These are phyloP conservation scores for Aspergillus sp. DNA, from an alignment of 2,329 filamentous ascomycete species.

Conservation along the genomic window DNA sequence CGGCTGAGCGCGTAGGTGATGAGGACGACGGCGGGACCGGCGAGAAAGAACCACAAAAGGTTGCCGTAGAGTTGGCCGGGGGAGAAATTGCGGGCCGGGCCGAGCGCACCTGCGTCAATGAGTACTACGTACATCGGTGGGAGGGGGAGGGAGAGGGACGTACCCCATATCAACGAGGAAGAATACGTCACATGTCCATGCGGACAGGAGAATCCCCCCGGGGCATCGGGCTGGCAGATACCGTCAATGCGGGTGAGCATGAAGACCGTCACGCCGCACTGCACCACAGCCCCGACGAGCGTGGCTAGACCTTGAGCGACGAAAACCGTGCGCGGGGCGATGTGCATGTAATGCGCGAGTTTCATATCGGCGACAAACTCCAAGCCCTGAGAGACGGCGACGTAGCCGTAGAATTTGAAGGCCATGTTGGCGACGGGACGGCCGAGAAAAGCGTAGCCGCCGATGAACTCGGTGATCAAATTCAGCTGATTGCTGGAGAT, in stretches of 20 bases:
- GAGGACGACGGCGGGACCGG: conserved; percentile 62
- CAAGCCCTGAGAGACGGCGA: conserved; percentile 64
- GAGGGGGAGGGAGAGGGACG: background rate
- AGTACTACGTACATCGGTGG: background rate
- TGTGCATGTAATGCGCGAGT: conserved; percentile 52
- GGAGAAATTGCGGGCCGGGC: conserved; percentile 67
- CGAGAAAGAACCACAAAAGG: conserved; percentile 70
- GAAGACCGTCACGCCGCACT: conserved; percentile 51
- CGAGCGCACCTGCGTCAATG: conserved; percentile 52
- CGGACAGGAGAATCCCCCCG: conserved; percentile 61
- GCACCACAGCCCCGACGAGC: conserved; percentile 49
- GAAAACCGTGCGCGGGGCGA: conserved; percentile 52
- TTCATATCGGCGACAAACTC: conserved; percentile 65
- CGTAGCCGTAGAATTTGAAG: conserved; percentile 71
- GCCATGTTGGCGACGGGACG: conserved; percentile 54
- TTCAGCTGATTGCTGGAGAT: conserved; percentile 50
- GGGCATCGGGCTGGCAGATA: conserved; percentile 55
- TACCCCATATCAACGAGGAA: conserved; percentile 68
- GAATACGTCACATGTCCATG: conserved; percentile 63
- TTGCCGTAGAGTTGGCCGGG: conserved; percentile 60
- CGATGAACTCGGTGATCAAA: conserved; percentile 49
- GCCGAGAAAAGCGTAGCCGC: conserved; percentile 49
- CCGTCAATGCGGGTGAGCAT: conserved; percentile 47
- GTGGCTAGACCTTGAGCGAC: conserved; percentile 52
- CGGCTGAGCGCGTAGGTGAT: conserved; percentile 60